Evolutionary conservation across 345 rosid species (phyloP).

Genomic region (Eucalyptus pauciflora): DNA sequence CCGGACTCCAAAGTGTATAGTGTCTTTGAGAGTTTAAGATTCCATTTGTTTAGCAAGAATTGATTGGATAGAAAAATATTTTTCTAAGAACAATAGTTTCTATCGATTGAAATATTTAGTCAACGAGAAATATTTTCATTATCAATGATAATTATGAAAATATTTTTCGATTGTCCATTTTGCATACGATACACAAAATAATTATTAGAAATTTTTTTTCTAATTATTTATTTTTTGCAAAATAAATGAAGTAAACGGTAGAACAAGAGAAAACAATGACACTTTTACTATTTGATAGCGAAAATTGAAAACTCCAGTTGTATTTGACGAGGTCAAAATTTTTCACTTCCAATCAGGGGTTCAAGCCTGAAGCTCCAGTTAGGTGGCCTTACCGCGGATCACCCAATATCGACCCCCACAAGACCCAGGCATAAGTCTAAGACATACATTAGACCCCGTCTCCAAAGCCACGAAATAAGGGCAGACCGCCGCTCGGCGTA

Average conservation of each 20-base stretch:
- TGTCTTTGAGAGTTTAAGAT: not conserved
- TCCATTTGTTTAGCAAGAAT: too few species aligned
- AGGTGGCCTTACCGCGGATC: too few species aligned
- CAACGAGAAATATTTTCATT: too few species aligned
- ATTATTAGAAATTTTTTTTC: too few species aligned
- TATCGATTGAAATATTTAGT: too few species aligned
- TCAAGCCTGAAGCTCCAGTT: not conserved
- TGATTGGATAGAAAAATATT: too few species aligned
- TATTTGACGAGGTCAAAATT: not conserved
- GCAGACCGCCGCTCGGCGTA: not conserved
- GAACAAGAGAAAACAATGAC: not conserved
- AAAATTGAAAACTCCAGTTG: not conserved
- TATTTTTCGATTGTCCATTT: too few species aligned
- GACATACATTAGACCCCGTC: not conserved
- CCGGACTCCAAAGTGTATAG: too few species aligned
- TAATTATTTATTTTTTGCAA: too few species aligned
- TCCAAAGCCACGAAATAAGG: not conserved
- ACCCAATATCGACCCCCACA: not conserved
- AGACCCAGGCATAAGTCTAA: not conserved
- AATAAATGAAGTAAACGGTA: not conserved
- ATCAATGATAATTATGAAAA: too few species aligned
- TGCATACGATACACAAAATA: too few species aligned
- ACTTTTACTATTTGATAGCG: not conserved
- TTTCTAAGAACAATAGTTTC: rapidly evolving
- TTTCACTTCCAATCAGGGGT: not conserved